phyloP scores from a whole-genome alignment of 1,284 basidiomycete species.

The Grifola frondosa region DNA sequence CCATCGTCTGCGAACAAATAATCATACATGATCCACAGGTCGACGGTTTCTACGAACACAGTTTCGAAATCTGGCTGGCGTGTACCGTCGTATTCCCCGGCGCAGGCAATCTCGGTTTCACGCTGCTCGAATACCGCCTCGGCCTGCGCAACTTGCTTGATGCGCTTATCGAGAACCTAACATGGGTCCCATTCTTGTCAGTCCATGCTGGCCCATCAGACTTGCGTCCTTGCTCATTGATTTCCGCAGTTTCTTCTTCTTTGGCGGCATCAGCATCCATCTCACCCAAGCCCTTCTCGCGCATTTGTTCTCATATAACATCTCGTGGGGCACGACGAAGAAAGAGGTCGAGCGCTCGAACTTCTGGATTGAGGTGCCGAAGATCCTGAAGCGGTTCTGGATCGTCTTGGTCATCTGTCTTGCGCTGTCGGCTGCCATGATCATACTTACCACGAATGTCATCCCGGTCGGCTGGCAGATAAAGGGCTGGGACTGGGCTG shows the following conservation, averaged over 20 bases:
- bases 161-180: slow-evolving; percentile 63
- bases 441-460: slow-evolving; percentile 50
- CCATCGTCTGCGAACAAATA: background rate
- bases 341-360: slow-evolving; percentile 83
- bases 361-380: slow-evolving; percentile 86
- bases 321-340: slow-evolving; percentile 77
- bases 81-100: slow-evolving; percentile 76
- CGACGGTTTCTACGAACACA: slow-evolving; percentile 70
- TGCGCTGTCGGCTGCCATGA: slow-evolving; percentile 48
- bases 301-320: slow-evolving; percentile 82
- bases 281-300: slow-evolving; percentile 74
- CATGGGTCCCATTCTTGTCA: slow-evolving; percentile 80
- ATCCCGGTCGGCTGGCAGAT: slow-evolving; percentile 67
- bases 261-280: slow-evolving; percentile 75
- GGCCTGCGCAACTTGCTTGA: slow-evolving; percentile 57
- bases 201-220: slow-evolving; percentile 37
- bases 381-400: slow-evolving; percentile 75
- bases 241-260: slow-evolving; percentile 77
- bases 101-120: slow-evolving; percentile 70
- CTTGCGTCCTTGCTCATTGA: too few species aligned
- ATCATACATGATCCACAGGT: slow-evolving; percentile 7
- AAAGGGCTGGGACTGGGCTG: slow-evolving; percentile 59
- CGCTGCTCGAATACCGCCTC: slow-evolving; percentile 74
- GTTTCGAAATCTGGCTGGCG: slow-evolving; percentile 77
- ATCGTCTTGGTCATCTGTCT: slow-evolving; percentile 57